phyloP scores from a whole-genome alignment of 169 alveolate genomes.

The Plasmodium blacklocki region DNA sequence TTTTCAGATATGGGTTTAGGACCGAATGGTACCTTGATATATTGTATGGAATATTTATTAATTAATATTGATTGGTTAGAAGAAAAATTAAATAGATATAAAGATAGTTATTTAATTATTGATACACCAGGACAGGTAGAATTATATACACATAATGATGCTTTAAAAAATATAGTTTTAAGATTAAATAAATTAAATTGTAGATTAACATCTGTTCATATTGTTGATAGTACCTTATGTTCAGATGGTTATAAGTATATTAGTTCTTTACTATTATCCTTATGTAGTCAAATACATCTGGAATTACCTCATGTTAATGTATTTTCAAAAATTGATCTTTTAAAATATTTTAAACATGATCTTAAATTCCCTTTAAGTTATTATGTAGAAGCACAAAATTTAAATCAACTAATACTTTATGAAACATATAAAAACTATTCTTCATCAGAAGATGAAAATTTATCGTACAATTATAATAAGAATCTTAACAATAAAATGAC shows the following conservation, averaged over 20 bases:
- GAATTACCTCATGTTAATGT: conserved; percentile 96
- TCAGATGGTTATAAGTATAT: conserved; percentile 93
- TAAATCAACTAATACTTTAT: conserved; percentile 51
- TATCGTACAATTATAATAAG: not conserved
- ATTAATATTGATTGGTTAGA: conserved; percentile 94
- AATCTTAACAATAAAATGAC: conserved; percentile 19
- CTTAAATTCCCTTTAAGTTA: conserved; percentile 73
- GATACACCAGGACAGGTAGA: conserved; percentile 98
- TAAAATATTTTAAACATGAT: conserved; percentile 85
- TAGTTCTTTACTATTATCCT: conserved; percentile 92
- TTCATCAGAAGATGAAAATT: conserved; percentile 24
- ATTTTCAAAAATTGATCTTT: conserved; percentile 91
- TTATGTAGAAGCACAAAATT: conserved; percentile 69
- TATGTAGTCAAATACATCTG: conserved; percentile 94
- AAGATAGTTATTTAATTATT: conserved; percentile 91
- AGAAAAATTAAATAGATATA: conserved; percentile 73
- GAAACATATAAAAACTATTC: conserved; percentile 53
- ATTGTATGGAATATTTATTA: conserved; percentile 94
- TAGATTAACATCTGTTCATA: conserved; percentile 80
- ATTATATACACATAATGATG: conserved; percentile 94
- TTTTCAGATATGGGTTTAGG: conserved; percentile 92
- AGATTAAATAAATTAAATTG: conserved; percentile 84
- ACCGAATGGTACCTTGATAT: conserved; percentile 96
- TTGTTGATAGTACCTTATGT: conserved; percentile 94
- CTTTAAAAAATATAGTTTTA: conserved; percentile 88